Evolutionary conservation across 208 protist species (phyloP).

Genomic region (Acanthamoeba lenticulata): DNA sequence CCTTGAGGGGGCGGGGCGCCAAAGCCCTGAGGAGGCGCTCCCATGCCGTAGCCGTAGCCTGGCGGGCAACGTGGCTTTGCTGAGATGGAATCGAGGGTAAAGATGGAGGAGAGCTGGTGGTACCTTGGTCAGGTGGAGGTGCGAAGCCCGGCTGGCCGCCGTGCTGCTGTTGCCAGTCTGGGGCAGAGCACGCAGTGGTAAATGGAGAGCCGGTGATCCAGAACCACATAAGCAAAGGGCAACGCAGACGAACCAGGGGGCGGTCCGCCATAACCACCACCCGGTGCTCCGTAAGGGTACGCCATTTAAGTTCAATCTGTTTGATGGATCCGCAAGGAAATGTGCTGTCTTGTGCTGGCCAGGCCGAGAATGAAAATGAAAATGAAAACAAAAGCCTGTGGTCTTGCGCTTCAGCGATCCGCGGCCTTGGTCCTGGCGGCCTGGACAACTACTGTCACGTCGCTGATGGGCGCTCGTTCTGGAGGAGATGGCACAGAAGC

Average conservation of each 20-base stretch:
- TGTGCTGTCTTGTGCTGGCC: too few relatives aligned
- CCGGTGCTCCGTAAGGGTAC: not conserved
- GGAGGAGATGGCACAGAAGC: not conserved
- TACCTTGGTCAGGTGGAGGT: not conserved
- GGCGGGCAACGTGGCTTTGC: not conserved
- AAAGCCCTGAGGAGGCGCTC: conserved; percentile 5
- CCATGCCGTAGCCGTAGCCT: conserved; percentile 5
- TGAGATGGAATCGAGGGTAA: not conserved
- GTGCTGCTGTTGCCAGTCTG: not conserved
- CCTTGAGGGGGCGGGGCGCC: conserved; percentile 29
- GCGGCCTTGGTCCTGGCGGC: too few relatives aligned
- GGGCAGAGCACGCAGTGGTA: too few relatives aligned
- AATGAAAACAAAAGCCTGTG: too few relatives aligned
- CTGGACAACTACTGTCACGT: too few relatives aligned
- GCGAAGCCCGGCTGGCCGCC: not conserved
- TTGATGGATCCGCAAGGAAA: too few relatives aligned
- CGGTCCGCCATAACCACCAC: not conserved
- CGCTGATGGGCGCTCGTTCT: too few relatives aligned
- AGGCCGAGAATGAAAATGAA: too few relatives aligned
- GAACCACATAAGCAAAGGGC: not conserved
- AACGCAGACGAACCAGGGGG: not conserved
- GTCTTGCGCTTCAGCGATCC: too few relatives aligned
- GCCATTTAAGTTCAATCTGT: not conserved
- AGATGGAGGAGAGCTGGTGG: not conserved
- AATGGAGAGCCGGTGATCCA: too few relatives aligned